Evolutionary conservation across 106 monocot species (phyloP).

Genomic region (Dendrobium officinale): DNA sequence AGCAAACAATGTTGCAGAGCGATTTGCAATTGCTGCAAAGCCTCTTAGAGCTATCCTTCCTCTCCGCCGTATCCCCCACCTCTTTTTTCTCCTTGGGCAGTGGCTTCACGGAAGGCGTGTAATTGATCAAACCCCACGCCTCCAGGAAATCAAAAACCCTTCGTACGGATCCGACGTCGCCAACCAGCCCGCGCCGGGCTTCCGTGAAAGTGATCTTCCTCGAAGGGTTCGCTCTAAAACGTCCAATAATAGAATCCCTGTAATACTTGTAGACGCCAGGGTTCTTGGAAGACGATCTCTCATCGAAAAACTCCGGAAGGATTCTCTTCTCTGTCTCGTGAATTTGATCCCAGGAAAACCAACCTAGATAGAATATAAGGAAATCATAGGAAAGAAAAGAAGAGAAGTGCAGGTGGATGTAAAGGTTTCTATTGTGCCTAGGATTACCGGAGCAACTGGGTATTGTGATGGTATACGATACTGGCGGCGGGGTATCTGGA

Average conservation of each 20-base stretch:
- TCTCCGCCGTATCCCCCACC: conserved; percentile 17
- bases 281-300: conserved; percentile 46
- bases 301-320: conserved; percentile 88
- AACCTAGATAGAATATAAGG: conserved; percentile 26
- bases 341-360: conserved; percentile 71
- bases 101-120: conserved; percentile 35
- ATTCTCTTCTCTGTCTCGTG: conserved; percentile 60
- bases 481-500: conserved; percentile 4
- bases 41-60: conserved; percentile 36
- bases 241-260: conserved; percentile 52
- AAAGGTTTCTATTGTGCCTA: not conserved
- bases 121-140: conserved; percentile 87
- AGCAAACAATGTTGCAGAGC: conserved; percentile 61
- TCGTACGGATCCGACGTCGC: conserved; percentile 67
- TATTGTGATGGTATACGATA: conserved; percentile 41
- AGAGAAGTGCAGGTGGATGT: not conserved
- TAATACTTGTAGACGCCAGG: conserved; percentile 69
- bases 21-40: conserved; percentile 59
- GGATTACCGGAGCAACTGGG: conserved; percentile 65
- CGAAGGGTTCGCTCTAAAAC: conserved; percentile 47
- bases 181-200: conserved; percentile 48
- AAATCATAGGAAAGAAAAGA: conserved; percentile 2
- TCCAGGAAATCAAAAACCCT: conserved; percentile 91
- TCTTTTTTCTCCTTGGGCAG: conserved; percentile 33
- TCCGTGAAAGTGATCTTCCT: conserved; percentile 79